Evolutionary conservation across 2,329 filamentous ascomycete species (phyloP), one percentile per base, ranked within the genome.

Genomic region (Hypoxylon sp.): DNA sequence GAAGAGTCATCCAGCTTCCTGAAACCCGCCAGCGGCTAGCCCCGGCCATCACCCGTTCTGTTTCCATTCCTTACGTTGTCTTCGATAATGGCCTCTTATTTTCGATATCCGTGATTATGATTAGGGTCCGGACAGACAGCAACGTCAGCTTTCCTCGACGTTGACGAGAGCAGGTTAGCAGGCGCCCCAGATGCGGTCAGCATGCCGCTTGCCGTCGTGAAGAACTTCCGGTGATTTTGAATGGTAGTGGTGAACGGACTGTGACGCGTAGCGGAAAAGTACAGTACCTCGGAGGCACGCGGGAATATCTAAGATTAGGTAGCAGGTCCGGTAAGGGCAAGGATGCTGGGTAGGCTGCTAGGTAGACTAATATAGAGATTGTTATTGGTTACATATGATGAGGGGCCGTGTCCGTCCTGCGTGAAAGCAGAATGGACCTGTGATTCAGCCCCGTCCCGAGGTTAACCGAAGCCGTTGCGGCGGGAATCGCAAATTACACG

Each of bases 21-120:
- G 39, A 32, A 34, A 13, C 43, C 43, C 28, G 24, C 28, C 34
- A 56, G 37, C 56, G 47, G 47, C 32, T 59, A 52, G 22, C 37
- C 32, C 30, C 51, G 30, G 19, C 11, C 10, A 10, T 32, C 20
- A 43, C 52, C 24, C 30, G 43, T 56, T 39, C 26, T 7, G n/a
- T 54, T 48, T 47, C 24, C 28, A 47, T 59, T 39, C 20, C 7
- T 22, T 54, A 46, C 34, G 50, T 20, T 19, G n/a, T 32, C 30
- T 24, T 19, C 28, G 43, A 41, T 8, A 6, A 17, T 6, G 19
- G 19, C 10, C 19, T 46, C 15, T 22, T 46, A 10, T 46, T 24
- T 46, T 15, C 41, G 41, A 46, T 46, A 46, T 46, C 41, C 41
- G 41, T 46, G 20, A 2, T 17, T 10, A 3, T 10, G 19, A 22